phyloP scores from a whole-genome alignment of 805 yeast genomes.

The Jamesozyma piceae region DNA sequence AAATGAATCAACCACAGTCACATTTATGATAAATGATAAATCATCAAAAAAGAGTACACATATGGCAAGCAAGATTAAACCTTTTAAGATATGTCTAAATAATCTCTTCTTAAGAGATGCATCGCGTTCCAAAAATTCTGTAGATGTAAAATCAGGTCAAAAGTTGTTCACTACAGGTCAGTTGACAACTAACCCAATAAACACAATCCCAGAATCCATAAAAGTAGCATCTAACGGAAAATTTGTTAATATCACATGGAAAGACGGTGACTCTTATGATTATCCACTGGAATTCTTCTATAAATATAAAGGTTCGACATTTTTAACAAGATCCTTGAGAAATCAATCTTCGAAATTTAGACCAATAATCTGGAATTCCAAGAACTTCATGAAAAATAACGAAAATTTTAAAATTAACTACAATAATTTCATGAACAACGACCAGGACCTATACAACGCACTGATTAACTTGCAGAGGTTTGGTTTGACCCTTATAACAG shows the following conservation, averaged over 20 bases:
- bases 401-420: conserved; percentile 30
- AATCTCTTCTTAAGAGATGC: conserved; percentile 60
- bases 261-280: conserved; percentile 35
- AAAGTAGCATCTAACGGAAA: conserved; percentile 29
- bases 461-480: conserved; percentile 41
- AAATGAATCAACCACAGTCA: conserved; percentile 19
- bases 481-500: conserved; percentile 50
- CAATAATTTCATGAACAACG: conserved; percentile 34
- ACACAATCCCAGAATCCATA: conserved; percentile 31
- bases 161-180: conserved; percentile 56
- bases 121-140: conserved; percentile 37
- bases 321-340: conserved; percentile 23
- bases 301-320: conserved; percentile 35
- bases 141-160: conserved; percentile 44
- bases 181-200: conserved; percentile 25
- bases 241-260: conserved; percentile 38
- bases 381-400: conserved; percentile 8
- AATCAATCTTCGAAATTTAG: conserved; percentile 24
- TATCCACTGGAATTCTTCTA: conserved; percentile 42
- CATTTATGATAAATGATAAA: conserved; percentile 12
- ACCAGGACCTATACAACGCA: conserved; percentile 30
- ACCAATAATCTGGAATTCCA: conserved; percentile 36
- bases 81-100: conserved; percentile 33
- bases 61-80: conserved; percentile 3
- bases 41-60: not conserved